Conservation (phyloP, 2,329 filamentous ascomycete genomes). For the Talaromyces amestolkiae region DNA sequence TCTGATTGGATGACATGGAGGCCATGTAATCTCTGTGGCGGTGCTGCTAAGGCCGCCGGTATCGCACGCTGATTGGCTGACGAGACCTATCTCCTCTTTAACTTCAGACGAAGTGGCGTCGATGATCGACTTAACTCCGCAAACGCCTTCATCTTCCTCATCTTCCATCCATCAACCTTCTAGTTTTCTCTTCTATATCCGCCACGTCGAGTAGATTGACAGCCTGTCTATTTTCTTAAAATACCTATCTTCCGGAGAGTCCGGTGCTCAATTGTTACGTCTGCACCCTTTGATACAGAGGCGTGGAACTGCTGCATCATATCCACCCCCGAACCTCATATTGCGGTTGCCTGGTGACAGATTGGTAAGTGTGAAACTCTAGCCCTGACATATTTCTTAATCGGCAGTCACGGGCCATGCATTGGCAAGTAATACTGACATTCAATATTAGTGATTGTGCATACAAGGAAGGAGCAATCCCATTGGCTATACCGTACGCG, state of each 20-base stretch:
- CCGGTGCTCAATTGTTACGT: neutral
- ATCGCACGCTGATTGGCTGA: neutral
- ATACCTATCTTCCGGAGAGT: neutral
- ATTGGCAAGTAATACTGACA: neutral
- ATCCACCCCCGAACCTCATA: neutral
- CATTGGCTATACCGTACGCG: neutral
- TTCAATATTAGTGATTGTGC: neutral
- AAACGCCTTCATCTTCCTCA: neutral
- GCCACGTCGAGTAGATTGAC: neutral
- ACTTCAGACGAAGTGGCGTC: conserved; percentile 4
- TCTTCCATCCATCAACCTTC: neutral
- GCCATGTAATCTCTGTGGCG: neutral
- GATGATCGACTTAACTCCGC: conserved; percentile 6
- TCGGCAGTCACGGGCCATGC: no score
- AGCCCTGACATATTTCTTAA: neutral
- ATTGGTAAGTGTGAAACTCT: neutral
- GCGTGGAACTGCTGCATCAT: neutral
- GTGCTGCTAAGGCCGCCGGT: conserved; percentile 1
- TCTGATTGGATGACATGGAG: no score
- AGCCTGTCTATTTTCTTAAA: neutral
- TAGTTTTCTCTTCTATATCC: neutral
- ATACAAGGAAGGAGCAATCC: neutral
- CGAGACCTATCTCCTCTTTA: neutral
- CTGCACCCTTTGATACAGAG: neutral
- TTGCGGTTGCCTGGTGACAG: conserved; percentile 2